phyloP scores from a whole-genome alignment of 805 yeast species.

The Metschnikowia kofuensis region DNA sequence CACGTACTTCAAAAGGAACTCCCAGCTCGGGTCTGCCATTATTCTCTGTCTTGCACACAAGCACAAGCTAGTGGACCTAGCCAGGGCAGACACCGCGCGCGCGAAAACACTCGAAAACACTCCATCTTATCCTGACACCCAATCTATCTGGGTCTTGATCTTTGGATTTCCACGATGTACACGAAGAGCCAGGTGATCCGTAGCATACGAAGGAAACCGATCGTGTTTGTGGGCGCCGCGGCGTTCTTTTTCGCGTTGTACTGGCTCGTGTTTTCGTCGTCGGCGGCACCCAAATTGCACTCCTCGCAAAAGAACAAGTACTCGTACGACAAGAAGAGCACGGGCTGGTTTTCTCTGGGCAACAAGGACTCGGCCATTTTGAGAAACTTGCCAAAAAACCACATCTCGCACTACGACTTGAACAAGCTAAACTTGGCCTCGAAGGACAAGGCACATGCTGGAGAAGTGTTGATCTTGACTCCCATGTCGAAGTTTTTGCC shows the following conservation, averaged over 20 bases:
- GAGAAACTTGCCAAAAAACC: constrained; percentile 64
- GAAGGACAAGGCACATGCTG: constrained; percentile 70
- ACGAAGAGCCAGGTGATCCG: constrained; percentile 29
- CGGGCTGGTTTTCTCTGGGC: constrained; percentile 45
- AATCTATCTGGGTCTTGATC: no score
- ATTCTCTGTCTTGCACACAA: no score
- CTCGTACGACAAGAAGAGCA: constrained; percentile 42
- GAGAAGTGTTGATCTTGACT: constrained; percentile 80
- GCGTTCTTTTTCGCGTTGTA: constrained; percentile 42
- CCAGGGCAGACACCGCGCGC: no score
- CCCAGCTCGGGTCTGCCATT: no score
- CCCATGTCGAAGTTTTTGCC: constrained; percentile 87
- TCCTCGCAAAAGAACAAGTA: constrained; percentile 33
- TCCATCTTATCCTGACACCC: background rate
- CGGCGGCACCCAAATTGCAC: constrained; percentile 9
- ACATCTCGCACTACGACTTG: constrained; percentile 79
- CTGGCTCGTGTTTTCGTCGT: constrained; percentile 30
- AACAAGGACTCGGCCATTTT: constrained; percentile 55
- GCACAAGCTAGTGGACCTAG: no score
- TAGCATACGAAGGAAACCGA: constrained; percentile 61
- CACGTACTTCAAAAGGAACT: no score
- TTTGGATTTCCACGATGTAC: no score
- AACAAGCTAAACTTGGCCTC: constrained; percentile 72
- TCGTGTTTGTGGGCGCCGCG: constrained; percentile 46
- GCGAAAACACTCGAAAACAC: no score